Percentiles rank a stretch among this genome's conserved stretches.
Evolutionary conservation across 495 filamentous ascomycete species (phyloP).

Genomic region (Aspergillus sclerotiicarbonarius): DNA sequence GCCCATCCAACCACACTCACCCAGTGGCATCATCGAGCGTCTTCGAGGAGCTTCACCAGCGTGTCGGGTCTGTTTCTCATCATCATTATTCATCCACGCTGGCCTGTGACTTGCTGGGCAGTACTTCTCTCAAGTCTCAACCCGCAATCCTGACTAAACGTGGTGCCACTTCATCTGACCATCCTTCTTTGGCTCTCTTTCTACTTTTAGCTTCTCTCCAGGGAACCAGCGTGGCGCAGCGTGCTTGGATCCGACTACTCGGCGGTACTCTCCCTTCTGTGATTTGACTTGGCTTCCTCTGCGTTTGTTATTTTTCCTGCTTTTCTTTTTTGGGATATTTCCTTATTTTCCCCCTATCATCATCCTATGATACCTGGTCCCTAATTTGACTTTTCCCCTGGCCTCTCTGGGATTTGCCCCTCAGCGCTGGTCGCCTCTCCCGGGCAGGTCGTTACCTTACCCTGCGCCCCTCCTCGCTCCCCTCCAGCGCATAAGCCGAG

Average conservation of each 20-base stretch:
- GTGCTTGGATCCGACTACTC: constrained; percentile 6
- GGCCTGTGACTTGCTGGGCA: background rate
- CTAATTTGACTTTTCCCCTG: background rate
- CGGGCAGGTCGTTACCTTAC: background rate
- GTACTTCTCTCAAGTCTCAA: too few species aligned
- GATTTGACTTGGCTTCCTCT: background rate
- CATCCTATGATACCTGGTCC: background rate
- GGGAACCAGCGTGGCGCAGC: constrained; percentile 11
- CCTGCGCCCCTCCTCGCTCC: background rate
- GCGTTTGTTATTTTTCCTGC: background rate
- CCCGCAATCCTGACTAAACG: constrained; percentile 10
- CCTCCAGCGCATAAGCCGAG: background rate
- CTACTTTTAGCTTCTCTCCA: constrained; percentile 12
- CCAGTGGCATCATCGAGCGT: constrained; percentile 19
- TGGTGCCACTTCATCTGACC: constrained; percentile 18
- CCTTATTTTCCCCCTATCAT: constrained; percentile 1
- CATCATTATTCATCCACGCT: constrained; percentile 12
- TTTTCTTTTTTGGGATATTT: background rate
- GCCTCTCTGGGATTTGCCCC: constrained; percentile 5
- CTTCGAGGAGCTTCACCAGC: constrained; percentile 4
- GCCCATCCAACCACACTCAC: background rate
- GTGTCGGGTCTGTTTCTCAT: constrained; percentile 6
- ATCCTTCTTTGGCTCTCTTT: constrained; percentile 5
- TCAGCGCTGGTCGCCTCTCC: constrained; percentile 1
- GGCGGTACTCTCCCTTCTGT: too few species aligned